Conservation (phyloP, 164 flowering plant genomes). For the Amborella trichopoda region DNA sequence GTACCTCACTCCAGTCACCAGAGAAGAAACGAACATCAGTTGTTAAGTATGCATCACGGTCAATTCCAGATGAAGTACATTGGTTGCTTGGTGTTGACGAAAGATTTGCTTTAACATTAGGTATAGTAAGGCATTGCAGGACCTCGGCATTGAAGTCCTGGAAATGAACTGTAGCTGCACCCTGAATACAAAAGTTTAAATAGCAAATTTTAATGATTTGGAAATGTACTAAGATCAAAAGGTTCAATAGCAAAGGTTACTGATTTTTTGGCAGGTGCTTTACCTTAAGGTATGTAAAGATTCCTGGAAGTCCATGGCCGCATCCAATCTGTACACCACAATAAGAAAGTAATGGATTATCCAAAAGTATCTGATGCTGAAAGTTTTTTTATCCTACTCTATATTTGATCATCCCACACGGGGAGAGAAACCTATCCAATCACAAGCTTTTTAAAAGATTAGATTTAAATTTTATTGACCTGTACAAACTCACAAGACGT, state of each 20-base stretch:
- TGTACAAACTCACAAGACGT: no score
- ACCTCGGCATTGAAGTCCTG: conserved; percentile 98
- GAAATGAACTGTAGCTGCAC: conserved; percentile 65
- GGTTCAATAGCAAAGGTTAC: no score
- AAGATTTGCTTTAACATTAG: conserved; percentile 71
- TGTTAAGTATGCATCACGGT: conserved; percentile 5
- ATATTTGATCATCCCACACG: no score
- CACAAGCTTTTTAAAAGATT: no score
- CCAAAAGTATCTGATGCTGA: no score
- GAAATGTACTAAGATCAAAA: no score
- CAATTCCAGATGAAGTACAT: conserved; percentile 1
- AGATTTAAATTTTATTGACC: no score
- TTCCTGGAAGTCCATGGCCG: conserved; percentile 93
- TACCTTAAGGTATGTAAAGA: conserved; percentile 70
- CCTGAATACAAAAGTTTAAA: conserved; percentile 44
- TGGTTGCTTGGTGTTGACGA: conserved; percentile 7
- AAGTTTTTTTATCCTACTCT: no score
- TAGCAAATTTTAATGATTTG: no score
- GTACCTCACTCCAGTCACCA: conserved; percentile 78
- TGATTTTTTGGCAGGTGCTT: no score
- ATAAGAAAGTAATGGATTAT: conserved; percentile 4
- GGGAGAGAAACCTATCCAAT: no score
- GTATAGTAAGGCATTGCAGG: conserved; percentile 67
- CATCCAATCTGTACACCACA: conserved; percentile 64
- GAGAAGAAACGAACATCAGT: conserved; percentile 65